phyloP scores from a whole-genome alignment of 805 yeast genomes.

The Cyberlindnera meyerae region DNA sequence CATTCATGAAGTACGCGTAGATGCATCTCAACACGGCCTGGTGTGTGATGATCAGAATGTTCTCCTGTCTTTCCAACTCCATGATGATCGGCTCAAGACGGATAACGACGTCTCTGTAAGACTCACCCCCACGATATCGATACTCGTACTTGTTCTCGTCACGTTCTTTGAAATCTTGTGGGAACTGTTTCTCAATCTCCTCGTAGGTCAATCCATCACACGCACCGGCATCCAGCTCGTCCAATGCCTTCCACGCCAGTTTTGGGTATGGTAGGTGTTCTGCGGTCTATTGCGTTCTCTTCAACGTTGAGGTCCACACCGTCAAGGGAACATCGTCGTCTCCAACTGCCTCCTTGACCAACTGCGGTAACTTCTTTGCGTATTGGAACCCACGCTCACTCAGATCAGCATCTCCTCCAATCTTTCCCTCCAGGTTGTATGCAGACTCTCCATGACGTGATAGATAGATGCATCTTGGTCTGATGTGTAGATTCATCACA shows the following conservation, averaged over 20 bases:
- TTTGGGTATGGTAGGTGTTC: slow-evolving; percentile 74
- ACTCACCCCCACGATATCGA: slow-evolving; percentile 95
- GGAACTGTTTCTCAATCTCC: slow-evolving; percentile 77
- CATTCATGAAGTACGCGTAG: slow-evolving; percentile 97
- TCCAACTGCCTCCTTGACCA: slow-evolving; percentile 49
- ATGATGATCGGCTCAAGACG: slow-evolving; percentile 95
- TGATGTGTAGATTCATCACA: slow-evolving; percentile 91
- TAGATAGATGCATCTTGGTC: slow-evolving; percentile 88
- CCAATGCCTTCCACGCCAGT: slow-evolving; percentile 93
- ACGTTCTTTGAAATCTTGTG: slow-evolving; percentile 93
- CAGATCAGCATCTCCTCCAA: slow-evolving; percentile 90
- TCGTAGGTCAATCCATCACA: slow-evolving; percentile 97
- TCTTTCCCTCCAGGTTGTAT: slow-evolving; percentile 87
- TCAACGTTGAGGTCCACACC: slow-evolving; percentile 93
- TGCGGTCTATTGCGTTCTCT: slow-evolving; percentile 91
- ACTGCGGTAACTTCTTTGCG: slow-evolving; percentile 72
- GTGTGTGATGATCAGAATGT: slow-evolving; percentile 91
- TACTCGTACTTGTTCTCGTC: slow-evolving; percentile 95
- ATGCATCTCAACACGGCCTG: slow-evolving; percentile 96
- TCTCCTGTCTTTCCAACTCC: slow-evolving; percentile 97
- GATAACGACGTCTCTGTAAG: slow-evolving; percentile 91
- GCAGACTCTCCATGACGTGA: slow-evolving; percentile 95
- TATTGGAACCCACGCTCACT: slow-evolving; percentile 82
- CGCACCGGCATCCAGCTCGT: slow-evolving; percentile 95
- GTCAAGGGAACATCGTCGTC: slow-evolving; percentile 60